Conservation (phyloP, 352 stramenopile species). For the Globisporangium viniferum region DNA sequence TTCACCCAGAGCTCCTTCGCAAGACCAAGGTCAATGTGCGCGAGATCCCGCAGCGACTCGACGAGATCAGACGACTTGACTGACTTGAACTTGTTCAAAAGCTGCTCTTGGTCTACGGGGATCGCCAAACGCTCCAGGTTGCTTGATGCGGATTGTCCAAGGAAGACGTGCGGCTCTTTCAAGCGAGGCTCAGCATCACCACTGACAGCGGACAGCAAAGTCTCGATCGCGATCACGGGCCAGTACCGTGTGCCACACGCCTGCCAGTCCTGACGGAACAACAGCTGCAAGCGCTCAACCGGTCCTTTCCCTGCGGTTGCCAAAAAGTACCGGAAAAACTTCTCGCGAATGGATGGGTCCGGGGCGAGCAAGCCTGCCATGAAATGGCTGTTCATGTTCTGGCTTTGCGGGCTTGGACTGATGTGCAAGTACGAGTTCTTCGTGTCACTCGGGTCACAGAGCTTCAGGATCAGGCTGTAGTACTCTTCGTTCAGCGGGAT, state of each 20-base stretch:
- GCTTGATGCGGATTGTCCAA: neutral
- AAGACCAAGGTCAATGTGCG: conserved; percentile 81
- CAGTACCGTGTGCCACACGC: conserved; percentile 83
- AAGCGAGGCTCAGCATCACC: conserved; percentile 12
- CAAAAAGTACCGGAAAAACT: conserved; percentile 79
- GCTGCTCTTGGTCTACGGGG: conserved; percentile 12
- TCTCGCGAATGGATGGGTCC: conserved; percentile 49
- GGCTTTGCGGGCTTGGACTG: conserved; percentile 50
- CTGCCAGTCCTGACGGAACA: conserved; percentile 86
- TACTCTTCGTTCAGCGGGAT: conserved; percentile 81
- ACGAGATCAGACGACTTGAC: conserved; percentile 43
- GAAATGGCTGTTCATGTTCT: conserved; percentile 74
- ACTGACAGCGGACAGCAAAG: conserved; percentile 52
- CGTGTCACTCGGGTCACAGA: conserved; percentile 63
- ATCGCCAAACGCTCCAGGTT: neutral
- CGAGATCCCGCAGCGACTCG: conserved; percentile 57
- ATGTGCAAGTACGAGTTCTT: conserved; percentile 77
- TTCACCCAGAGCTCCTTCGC: conserved; percentile 81
- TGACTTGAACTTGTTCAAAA: conserved; percentile 26
- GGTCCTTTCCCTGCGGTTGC: conserved; percentile 34
- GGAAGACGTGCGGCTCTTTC: conserved; percentile 11
- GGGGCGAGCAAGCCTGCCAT: conserved; percentile 78
- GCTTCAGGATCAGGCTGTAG: conserved; percentile 68
- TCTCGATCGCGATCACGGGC: conserved; percentile 77
- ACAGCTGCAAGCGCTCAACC: conserved; percentile 52